Evolutionary conservation across 2,329 filamentous ascomycete genomes (phyloP).

Genomic region (Clonostachys rosea): DNA sequence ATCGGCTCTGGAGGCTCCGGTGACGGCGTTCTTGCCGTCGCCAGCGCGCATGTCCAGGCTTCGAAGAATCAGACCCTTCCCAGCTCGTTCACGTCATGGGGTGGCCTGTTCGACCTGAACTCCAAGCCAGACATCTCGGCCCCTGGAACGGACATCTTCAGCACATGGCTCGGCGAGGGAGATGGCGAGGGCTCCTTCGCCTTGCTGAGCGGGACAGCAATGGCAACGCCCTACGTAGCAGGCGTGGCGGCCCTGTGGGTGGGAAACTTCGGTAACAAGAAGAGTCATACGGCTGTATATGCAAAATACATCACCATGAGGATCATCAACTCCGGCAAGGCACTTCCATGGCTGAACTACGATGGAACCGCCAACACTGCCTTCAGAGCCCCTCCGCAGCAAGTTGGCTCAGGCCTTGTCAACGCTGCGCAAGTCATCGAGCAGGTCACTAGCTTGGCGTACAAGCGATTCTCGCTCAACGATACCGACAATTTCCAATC

Average conservation of each 20-base stretch:
- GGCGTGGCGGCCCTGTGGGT: constrained; percentile 20
- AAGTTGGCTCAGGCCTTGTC: constrained; percentile 32
- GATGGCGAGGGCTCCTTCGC: neutral
- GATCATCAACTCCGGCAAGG: neutral
- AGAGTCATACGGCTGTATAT: constrained; percentile 4
- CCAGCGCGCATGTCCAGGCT: constrained; percentile 11
- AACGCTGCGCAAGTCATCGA: constrained; percentile 38
- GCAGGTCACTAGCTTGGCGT: constrained; percentile 28
- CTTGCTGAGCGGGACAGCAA: constrained; percentile 36
- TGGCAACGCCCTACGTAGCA: constrained; percentile 38
- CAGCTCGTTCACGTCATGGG: constrained; percentile 34
- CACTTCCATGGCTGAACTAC: constrained; percentile 2
- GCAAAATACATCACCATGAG: no score
- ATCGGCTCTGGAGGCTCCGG: constrained; percentile 29
- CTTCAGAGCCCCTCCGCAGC: constrained; percentile 29
- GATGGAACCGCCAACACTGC: constrained; percentile 4
- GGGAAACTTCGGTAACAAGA: constrained; percentile 12
- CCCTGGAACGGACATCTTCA: constrained; percentile 31
- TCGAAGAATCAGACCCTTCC: constrained; percentile 20
- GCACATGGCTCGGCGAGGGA: constrained; percentile 28
- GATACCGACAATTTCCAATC: constrained; percentile 31
- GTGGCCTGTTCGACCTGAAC: constrained; percentile 32
- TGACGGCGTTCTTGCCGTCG: constrained; percentile 33
- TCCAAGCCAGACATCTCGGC: constrained; percentile 37
- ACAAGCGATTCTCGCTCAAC: constrained; percentile 29